Percentiles rank a stretch among this genome's conserved stretches.
phyloP scores from a whole-genome alignment of 345 rosid species.

The Euclidium syriacum region DNA sequence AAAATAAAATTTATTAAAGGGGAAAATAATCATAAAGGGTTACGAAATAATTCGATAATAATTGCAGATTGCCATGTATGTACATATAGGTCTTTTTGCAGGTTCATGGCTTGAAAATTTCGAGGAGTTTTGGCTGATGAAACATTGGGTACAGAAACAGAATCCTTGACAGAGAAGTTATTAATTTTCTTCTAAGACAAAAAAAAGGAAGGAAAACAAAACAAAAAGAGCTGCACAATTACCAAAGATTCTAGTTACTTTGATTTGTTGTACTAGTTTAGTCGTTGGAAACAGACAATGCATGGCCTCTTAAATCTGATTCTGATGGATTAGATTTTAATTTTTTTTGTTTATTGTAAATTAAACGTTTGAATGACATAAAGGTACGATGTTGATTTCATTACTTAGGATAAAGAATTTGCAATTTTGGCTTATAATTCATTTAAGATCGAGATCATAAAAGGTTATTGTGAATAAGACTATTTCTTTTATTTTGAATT shows the following conservation, averaged over 20 bases:
- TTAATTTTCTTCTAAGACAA: slow-evolving; percentile 17
- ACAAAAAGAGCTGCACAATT: slow-evolving; percentile 32
- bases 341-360: slow-evolving; percentile 1
- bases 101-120: slow-evolving; percentile 24
- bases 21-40: slow-evolving; percentile 17
- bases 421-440: too few relatives aligned
- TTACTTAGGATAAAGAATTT: neutral
- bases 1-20: neutral
- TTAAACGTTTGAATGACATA: slow-evolving; percentile 25
- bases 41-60: slow-evolving; percentile 29
- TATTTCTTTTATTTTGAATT: too few relatives aligned
- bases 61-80: slow-evolving; percentile 19
- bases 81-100: slow-evolving; percentile 10
- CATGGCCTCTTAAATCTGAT: slow-evolving; percentile 13
- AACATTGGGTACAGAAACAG: slow-evolving; percentile 30
- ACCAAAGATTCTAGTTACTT: slow-evolving; percentile 35
- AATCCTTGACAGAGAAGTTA: slow-evolving; percentile 36
- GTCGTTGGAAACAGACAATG: slow-evolving; percentile 29
- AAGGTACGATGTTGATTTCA: slow-evolving; percentile 16
- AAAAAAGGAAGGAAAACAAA: neutral
- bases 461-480: too few relatives aligned
- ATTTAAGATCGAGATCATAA: too few relatives aligned
- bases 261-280: slow-evolving; percentile 19
- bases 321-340: slow-evolving; percentile 8
- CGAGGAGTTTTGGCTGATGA: slow-evolving; percentile 18